Conservation (phyloP, 306 rosid genomes). For the Arachis stenosperma region DNA sequence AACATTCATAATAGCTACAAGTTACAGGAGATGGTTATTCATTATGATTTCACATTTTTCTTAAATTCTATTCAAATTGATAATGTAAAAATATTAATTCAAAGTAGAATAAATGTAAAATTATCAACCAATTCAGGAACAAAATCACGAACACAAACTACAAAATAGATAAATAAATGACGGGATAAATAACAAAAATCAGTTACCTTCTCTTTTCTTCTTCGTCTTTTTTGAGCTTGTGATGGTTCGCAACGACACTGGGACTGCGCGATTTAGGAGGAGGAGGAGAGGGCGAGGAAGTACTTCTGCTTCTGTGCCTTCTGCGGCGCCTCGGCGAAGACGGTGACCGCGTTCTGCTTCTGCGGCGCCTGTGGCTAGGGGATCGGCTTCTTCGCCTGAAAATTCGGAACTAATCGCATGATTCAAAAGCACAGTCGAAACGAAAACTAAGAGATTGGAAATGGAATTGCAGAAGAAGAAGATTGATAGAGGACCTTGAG, state of each 20-base stretch:
- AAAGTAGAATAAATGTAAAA: neutral
- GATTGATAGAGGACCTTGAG: conserved; percentile 16
- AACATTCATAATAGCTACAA: too few species aligned
- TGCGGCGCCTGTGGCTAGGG: neutral
- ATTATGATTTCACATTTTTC: too few species aligned
- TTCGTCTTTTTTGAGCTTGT: conserved; percentile 60
- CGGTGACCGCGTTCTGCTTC: conserved; percentile 53
- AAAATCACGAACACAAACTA: neutral
- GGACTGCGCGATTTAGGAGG: conserved; percentile 56
- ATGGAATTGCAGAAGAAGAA: neutral
- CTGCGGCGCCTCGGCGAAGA: conserved; percentile 50
- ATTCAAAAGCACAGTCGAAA: neutral
- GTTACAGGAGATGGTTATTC: too few species aligned
- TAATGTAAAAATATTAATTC: too few species aligned
- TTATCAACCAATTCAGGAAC: conserved; percentile 1
- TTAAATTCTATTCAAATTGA: too few species aligned
- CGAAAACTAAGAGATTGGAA: too few species aligned
- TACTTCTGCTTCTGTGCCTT: conserved; percentile 45
- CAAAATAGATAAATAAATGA: neutral
- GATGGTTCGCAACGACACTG: conserved; percentile 45
- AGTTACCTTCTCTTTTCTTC: conserved; percentile 60
- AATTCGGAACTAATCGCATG: neutral
- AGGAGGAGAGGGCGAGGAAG: conserved; percentile 56
- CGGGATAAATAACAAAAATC: neutral
- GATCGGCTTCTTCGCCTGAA: conserved; percentile 46